Evolutionary conservation across 2,329 filamentous ascomycete species (phyloP), one percentile per base, ranked within the genome.

Genomic region (Leptographium flavum): DNA sequence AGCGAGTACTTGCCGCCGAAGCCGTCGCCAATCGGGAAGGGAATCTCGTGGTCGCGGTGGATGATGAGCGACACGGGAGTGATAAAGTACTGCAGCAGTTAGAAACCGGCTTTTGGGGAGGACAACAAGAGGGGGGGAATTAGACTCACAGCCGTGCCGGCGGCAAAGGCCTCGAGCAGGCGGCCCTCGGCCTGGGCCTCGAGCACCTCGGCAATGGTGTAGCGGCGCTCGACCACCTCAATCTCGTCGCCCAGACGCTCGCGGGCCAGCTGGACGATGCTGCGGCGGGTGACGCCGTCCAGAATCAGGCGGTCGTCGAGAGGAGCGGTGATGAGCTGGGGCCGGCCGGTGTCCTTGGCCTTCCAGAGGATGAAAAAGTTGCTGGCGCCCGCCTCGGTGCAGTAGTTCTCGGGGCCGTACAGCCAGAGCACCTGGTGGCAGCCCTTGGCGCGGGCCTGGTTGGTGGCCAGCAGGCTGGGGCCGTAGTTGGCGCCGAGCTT

Each of bases 401-500:
- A 87, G 58, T 77, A 76, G 43, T 75, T 76, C 54, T 90, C 72
- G 35, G 75, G 63, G 1, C 87, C 87, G 57, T 94, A 92, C 42
- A 95, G 72, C 88, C 88, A 95, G n/a, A 95, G 73, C 46, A 95
- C 82, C 70, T 95, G 90, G 58, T 90, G 76, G 63, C 79, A 95
- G 0, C 90, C 88, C 35, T 74, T 66, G 11, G 66, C 67, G 46
- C 79, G 68, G 3, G 88, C 88, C 61, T 88, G 83, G 17, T 73
- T 72, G 41, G 87, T 87, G 4, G 86, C 84, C 45, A 86, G 70
- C 45, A 95, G 71, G 19, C 76, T 81, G 17, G 88, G 88, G 0
- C 88, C 88, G 62, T 94, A 95, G 69, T 94, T 95, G 49, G 88
- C 88, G 45, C 88, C 88, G 30, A 95, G 76, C 66, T 95, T 95